These are phyloP conservation scores for Pseudonectria buxi DNA, from an alignment of 2,329 filamentous ascomycete genomes.

Conservation along the genomic window DNA sequence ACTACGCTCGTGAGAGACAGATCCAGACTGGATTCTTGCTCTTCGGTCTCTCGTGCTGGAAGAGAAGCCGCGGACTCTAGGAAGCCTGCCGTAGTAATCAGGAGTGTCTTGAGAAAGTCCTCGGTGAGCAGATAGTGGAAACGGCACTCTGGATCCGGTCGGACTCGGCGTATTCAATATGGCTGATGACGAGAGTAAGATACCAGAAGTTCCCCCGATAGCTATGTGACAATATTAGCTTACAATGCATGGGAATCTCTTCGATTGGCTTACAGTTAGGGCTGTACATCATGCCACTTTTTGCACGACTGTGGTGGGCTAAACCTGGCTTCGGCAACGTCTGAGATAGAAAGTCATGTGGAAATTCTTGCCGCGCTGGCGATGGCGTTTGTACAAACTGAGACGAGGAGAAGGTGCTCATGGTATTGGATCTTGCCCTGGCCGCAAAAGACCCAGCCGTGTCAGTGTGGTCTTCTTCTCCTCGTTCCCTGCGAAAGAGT, in stretches of 20 bases:
- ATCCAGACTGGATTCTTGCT: conserved; percentile 2
- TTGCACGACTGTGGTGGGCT: conserved; percentile 7
- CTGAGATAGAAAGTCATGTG: conserved; percentile 1
- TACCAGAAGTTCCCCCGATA: conserved; percentile 15
- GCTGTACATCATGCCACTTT: conserved; percentile 5
- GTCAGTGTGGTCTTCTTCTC: conserved; percentile 33
- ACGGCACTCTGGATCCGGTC: conserved; percentile 4
- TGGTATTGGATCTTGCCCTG: conserved; percentile 23
- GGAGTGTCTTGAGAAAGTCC: conserved; percentile 5
- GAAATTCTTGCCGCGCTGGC: conserved; percentile 11
- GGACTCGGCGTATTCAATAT: conserved; percentile 15
- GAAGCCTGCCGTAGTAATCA: conserved; percentile 5
- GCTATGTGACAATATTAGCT: conserved; percentile 11
- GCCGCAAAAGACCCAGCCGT: conserved; percentile 21
- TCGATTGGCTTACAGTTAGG: conserved; percentile 15
- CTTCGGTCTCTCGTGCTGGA: conserved; percentile 13
- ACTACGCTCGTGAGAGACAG: conserved; percentile 9
- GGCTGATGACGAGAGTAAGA: conserved; percentile 19
- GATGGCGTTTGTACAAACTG: conserved; percentile 21
- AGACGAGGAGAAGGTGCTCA: conserved; percentile 24
- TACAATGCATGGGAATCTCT: no score
- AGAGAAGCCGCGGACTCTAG: conserved; percentile 19
- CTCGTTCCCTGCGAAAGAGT: conserved; percentile 24
- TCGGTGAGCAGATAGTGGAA: conserved; percentile 6
- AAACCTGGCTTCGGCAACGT: conserved; percentile 9